Evolutionary conservation across 306 rosid species (phyloP).

Genomic region (Inga laurina): DNA sequence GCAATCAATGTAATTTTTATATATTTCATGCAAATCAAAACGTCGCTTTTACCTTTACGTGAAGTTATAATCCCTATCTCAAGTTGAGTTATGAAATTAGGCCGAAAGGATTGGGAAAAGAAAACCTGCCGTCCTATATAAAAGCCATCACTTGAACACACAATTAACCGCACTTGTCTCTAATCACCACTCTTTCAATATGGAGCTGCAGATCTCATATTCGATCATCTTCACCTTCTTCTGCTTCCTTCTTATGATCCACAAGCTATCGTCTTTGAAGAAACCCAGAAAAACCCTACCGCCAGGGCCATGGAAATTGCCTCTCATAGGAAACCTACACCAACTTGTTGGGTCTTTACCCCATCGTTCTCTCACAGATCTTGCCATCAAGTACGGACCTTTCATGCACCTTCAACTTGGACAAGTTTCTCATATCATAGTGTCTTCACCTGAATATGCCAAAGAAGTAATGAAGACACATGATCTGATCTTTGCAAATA

Average conservation of each 20-base stretch:
- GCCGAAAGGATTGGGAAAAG: too few species aligned
- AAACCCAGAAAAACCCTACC: background rate
- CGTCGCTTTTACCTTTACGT: too few species aligned
- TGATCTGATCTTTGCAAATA: background rate
- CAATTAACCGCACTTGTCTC: too few species aligned
- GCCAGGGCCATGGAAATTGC: background rate
- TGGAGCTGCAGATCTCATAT: background rate
- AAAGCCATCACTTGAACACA: too few species aligned
- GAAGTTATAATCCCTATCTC: too few species aligned
- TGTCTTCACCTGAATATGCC: background rate
- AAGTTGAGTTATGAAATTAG: too few species aligned
- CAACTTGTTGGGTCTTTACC: background rate
- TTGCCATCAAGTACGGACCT: background rate
- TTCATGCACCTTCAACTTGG: background rate
- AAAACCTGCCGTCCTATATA: too few species aligned
- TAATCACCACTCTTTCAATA: too few species aligned
- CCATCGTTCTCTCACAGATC: background rate
- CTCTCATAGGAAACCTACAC: background rate
- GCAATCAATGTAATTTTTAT: too few species aligned
- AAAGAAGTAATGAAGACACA: background rate
- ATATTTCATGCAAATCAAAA: too few species aligned
- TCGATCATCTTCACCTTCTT: background rate
- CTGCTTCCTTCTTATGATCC: background rate
- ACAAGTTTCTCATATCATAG: background rate
- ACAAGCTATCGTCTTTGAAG: too few species aligned